phyloP scores from a whole-genome alignment of 768 basidiomycete genomes.

The Termitomyces sp. region DNA sequence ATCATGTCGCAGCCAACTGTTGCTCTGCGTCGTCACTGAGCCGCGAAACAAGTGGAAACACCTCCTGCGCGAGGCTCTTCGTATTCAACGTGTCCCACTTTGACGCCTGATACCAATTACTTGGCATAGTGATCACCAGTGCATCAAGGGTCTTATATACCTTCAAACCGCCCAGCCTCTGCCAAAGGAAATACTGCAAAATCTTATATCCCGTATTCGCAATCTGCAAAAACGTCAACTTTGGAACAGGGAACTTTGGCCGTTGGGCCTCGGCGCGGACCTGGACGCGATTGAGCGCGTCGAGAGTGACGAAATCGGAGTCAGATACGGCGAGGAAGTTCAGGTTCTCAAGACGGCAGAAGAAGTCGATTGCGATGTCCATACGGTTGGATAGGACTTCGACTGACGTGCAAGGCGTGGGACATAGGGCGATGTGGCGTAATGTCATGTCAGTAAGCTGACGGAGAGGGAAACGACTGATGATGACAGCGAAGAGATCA shows the following conservation, averaged over 20 bases:
- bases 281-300: not conserved
- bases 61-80: not conserved
- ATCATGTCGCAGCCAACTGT: not conserved
- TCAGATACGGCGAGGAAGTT: not conserved
- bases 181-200: not conserved
- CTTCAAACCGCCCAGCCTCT: not conserved
- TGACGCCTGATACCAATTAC: not conserved
- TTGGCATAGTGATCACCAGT: not conserved
- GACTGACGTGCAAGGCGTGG: not conserved
- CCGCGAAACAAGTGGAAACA: not conserved
- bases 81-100: not conserved
- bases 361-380: slow-evolving; percentile 2
- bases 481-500: not conserved
- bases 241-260: not conserved
- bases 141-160: not conserved
- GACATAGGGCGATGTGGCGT: not conserved
- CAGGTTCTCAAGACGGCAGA: not conserved
- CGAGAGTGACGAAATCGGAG: slow-evolving; percentile 5
- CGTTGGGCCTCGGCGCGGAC: not conserved
- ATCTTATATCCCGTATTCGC: not conserved
- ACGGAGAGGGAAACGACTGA: not conserved
- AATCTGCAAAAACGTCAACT: not conserved
- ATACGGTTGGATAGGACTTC: not conserved
- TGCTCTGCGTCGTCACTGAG: not conserved
- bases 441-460: not conserved